A percentile compares a stretch with the other conserved stretches of the same genome.
phyloP scores from a whole-genome alignment of 1,139 yeast species.

The Geotrichum phurueaensis region DNA sequence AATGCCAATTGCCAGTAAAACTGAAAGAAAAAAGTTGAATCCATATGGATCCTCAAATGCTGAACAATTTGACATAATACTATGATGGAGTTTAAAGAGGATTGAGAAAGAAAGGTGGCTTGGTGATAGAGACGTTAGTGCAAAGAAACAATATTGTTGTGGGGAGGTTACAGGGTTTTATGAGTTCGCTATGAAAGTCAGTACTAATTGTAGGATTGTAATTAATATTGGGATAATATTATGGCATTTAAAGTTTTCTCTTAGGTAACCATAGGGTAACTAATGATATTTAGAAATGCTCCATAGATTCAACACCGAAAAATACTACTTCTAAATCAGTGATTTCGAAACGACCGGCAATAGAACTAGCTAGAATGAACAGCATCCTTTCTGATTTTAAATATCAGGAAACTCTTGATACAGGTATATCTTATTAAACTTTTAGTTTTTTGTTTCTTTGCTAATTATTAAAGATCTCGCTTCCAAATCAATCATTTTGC shows the following conservation, averaged over 20 bases:
- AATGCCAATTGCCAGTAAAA: slow-evolving; percentile 59
- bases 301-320: neutral
- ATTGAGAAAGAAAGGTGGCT: neutral
- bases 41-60: slow-evolving; percentile 10
- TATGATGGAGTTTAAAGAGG: neutral
- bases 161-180: too few species aligned
- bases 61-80: slow-evolving; percentile 4
- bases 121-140: neutral
- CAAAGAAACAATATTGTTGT: neutral
- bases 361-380: neutral
- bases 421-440: slow-evolving; percentile 19
- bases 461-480: slow-evolving; percentile 44
- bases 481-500: slow-evolving; percentile 53
- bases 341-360: neutral
- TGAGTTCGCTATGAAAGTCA: neutral
- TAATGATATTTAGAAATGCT: neutral
- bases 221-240: neutral
- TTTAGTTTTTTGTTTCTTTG: neutral
- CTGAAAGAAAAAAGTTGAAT: slow-evolving; percentile 45
- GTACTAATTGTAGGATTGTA: neutral
- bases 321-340: neutral
- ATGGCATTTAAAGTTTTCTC: neutral
- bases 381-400: slow-evolving; percentile 17
- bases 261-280: neutral
- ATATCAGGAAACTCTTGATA: slow-evolving; percentile 25